Conservation (phyloP, 2,329 filamentous ascomycete genomes). For the Fusarium metavorans region DNA sequence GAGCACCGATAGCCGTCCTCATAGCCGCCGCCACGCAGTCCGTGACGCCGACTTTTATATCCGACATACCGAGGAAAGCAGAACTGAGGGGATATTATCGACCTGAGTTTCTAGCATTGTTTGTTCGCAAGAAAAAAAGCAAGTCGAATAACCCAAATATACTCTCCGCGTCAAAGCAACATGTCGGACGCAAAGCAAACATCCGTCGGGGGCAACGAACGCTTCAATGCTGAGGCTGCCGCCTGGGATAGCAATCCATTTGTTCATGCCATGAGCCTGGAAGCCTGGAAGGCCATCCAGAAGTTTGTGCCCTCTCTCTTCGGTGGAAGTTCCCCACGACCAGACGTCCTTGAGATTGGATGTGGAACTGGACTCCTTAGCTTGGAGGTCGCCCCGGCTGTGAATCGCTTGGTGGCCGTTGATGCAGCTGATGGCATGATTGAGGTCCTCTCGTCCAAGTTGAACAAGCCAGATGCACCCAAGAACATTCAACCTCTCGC, state of each 20-base stretch:
- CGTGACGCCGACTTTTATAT: not conserved
- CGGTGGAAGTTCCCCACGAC: not conserved
- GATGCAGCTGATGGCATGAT: conserved; percentile 69
- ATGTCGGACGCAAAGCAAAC: not conserved
- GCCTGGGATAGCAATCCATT: conserved; percentile 66
- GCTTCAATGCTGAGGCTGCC: conserved; percentile 67
- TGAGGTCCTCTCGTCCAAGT: conserved; percentile 59
- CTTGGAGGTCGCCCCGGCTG: conserved; percentile 60
- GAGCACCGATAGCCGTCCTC: not conserved
- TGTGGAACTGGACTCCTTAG: conserved; percentile 68
- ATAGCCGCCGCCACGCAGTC: not conserved
- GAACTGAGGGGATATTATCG: not conserved
- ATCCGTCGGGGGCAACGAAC: conserved; percentile 35
- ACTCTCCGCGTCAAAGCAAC: not conserved
- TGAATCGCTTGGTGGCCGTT: conserved; percentile 62
- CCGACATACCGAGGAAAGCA: not conserved
- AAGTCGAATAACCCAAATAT: not conserved
- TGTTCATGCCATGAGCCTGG: conserved; percentile 60
- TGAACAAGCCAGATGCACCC: conserved; percentile 44
- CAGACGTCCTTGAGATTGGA: conserved; percentile 66
- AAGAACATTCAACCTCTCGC: conserved; percentile 61
- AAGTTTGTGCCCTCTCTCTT: conserved; percentile 43
- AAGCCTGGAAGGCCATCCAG: conserved; percentile 39
- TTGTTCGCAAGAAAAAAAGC: not conserved
- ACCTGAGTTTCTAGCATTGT: not conserved